Base-by-base conservation (phyloP, 2,329 filamentous ascomycete genomes). In the Zymoseptoria crescenta region DNA sequence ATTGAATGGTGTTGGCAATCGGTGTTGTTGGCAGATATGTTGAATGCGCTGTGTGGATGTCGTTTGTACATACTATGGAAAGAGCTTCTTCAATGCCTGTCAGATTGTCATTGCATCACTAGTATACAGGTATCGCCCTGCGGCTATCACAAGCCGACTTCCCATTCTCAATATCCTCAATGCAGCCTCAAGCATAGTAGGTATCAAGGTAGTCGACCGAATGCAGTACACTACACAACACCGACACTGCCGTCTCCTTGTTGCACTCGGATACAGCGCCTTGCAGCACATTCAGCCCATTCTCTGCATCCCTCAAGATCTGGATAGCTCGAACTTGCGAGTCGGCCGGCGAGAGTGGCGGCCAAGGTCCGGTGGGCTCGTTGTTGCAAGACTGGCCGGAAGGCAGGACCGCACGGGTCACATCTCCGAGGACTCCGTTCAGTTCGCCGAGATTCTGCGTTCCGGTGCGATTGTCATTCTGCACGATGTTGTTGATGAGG, bases 401-500 rank as follows among this genome's bases (percentile, higher is more conserved):
- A 1, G 56, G 52, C 10, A 59, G 54, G 4, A 62, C 57, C 19
- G 59, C 59, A 9, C 57, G 49, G 16, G 55, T 56, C 13, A 62
- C 52, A 48, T 64, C 59, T 20, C 57, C 59, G 1, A 64, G 51
- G 35, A 54, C 56, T 8, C 59, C 62, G 27, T 62, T 62, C 6
- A 62, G 50, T 49, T 64, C 35, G 1, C 59, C 59, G n/a, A 62
- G 59, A 35, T 62, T 58, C 28, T 58, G 51, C 3, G 35, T 54
- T 8, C 55, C 62, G 41, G 59, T 58, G 48, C 52, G 54, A 28
- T 61, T 59, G 54, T 62, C 59, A 8, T 48, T 52, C 21, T 62
- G 57, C 5, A 55, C 49, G 28, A 64, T 59, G 54, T 54, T 54
- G 49, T 57, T 54, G 57, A 64, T 62, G n/a, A 62, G 49, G n/a